Evolutionary conservation across 1,284 basidiomycete species (phyloP).

Genomic region (Sporisorium iseilematis-ciliati): DNA sequence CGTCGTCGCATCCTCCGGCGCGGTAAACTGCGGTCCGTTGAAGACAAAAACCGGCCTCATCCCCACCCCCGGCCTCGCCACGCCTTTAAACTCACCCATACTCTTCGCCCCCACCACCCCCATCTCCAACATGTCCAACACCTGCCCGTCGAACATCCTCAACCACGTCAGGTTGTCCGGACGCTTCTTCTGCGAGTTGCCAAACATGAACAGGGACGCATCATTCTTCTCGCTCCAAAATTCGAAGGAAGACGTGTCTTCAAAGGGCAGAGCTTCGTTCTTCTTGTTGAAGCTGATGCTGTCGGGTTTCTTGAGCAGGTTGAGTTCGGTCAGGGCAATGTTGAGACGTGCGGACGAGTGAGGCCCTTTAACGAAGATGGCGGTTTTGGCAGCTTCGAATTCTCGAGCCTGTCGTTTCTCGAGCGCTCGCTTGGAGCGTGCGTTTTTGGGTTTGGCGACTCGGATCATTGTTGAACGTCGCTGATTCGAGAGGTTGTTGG

Average conservation of each 20-base stretch:
- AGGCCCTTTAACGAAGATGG: constrained; percentile 90
- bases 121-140: constrained; percentile 95
- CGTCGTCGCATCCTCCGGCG: constrained; percentile 67
- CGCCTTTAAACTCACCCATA: constrained; percentile 90
- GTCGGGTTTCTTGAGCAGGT: constrained; percentile 71
- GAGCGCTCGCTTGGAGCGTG: constrained; percentile 91
- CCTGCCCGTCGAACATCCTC: constrained; percentile 85
- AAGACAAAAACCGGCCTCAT: constrained; percentile 95
- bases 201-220: constrained; percentile 88
- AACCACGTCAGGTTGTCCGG: constrained; percentile 89
- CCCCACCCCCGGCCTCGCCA: constrained; percentile 88
- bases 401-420: constrained; percentile 89
- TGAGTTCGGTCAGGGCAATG: constrained; percentile 81
- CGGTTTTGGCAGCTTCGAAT: constrained; percentile 81
- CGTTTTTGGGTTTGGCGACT: constrained; percentile 87
- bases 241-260: constrained; percentile 81
- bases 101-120: constrained; percentile 83
- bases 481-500: not conserved
- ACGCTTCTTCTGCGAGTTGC: constrained; percentile 93
- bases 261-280: constrained; percentile 91
- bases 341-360: constrained; percentile 85
- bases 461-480: constrained; percentile 53
- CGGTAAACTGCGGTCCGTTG: constrained; percentile 74
- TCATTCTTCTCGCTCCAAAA: constrained; percentile 97
- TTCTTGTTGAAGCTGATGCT: constrained; percentile 95